Base-by-base conservation (phyloP, 2,329 filamentous ascomycete species). In the Epichloe uncinata region DNA sequence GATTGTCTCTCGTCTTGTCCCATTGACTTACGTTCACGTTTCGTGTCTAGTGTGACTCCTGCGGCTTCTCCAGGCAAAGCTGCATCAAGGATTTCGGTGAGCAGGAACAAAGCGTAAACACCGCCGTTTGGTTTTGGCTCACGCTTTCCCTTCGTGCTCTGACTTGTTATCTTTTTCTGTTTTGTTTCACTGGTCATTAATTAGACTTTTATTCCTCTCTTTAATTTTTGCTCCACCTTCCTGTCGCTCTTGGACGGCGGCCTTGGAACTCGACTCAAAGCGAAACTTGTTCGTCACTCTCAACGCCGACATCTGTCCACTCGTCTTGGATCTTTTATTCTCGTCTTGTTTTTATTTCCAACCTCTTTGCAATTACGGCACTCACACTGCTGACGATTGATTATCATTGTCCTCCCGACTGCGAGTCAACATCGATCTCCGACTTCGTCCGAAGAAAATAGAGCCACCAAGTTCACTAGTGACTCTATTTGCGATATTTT, bases 301-400 rank as follows among this genome's bases (percentile, higher is more conserved):
- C 11, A 15, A 13, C 35, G n/a, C 26, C 41, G 33, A 47, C 13
- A 22, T 41, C n/a, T 11, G 33, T 18, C 33, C 11, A 30, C 7
- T 16, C 26, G 48, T 48, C 45, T 51, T 48, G 45, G 49, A 50
- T 50, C 11, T 26, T 45, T 38, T 38, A 35, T 46, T 50, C 55
- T 56, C 40, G 33, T 18, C 35, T 33, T 18, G n/a, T 12, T 47
- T 37, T 13, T 11, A 6, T 22, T 2, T 0, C 6, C 26, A 20
- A 13, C 36, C 16, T n/a, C 22, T 34, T 41, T 40, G 45, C 26
- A 33, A 11, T n/a, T 41, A 11, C 36, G 36, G 16, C 36, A 34
- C 40, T 41, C 9, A 18, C 36, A 18, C 20, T 33, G 7, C 22
- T 22, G 43, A 18, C 36, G 20, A 47, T 7, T 47, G 15, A 45